Evolutionary conservation across 164 flowering plant genomes (phyloP).

Genomic region (Vitis amurensis): DNA sequence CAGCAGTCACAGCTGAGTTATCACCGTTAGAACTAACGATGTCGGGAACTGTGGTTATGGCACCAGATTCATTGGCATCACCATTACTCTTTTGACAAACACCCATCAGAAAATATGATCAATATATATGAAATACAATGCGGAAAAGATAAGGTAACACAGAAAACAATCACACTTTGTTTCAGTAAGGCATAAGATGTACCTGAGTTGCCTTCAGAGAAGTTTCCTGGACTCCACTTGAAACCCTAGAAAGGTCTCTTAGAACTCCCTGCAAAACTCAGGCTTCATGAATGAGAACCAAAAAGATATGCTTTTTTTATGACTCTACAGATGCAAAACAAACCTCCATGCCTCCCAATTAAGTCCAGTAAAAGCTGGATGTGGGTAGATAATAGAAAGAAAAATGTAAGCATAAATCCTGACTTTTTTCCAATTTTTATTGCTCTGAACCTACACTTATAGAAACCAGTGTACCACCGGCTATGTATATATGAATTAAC

Average conservation of each 20-base stretch:
- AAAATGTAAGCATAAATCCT: too few relatives aligned
- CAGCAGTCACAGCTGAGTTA: conserved; percentile 14
- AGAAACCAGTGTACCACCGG: too few relatives aligned
- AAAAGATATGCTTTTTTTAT: not conserved
- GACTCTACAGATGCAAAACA: too few relatives aligned
- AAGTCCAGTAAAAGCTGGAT: too few relatives aligned
- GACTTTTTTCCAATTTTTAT: too few relatives aligned
- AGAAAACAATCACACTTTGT: not conserved
- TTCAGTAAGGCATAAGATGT: not conserved
- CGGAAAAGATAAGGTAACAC: not conserved
- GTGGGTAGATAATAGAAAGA: too few relatives aligned
- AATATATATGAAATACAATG: too few relatives aligned
- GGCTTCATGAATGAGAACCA: not conserved
- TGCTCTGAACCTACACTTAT: too few relatives aligned
- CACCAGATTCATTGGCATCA: conserved; percentile 20
- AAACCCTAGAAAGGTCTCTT: conserved; percentile 41
- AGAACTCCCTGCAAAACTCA: conserved; percentile 39
- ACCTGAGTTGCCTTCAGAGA: conserved; percentile 31
- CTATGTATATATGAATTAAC: too few relatives aligned
- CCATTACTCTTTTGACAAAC: conserved; percentile 23
- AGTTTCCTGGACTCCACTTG: conserved; percentile 20
- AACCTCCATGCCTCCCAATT: too few relatives aligned
- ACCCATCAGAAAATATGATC: not conserved
- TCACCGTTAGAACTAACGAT: conserved; percentile 13
- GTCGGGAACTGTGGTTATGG: not conserved